Percentiles rank a stretch among this genome's conserved stretches.
These are phyloP conservation scores for Aspergillus vadensis DNA, from an alignment of 2,329 filamentous ascomycete species.

Conservation along the genomic window DNA sequence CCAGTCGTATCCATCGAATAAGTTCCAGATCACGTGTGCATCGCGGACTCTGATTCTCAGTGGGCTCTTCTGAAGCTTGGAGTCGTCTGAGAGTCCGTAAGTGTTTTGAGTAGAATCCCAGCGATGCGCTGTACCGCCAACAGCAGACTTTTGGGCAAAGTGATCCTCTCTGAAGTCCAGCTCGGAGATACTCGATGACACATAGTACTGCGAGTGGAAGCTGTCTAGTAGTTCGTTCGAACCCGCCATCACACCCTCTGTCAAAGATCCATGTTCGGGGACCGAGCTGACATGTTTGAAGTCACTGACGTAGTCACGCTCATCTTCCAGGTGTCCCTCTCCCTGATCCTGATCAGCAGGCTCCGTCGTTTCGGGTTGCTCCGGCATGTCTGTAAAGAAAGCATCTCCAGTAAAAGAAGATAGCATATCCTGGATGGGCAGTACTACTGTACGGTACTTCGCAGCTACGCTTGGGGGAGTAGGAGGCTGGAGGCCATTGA, in stretches of 20 bases:
- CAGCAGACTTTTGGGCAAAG: conserved; percentile 65
- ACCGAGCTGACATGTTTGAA: conserved; percentile 53
- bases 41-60: conserved; percentile 78
- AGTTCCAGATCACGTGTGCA: conserved; percentile 93
- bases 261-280: conserved; percentile 29
- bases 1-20: conserved; percentile 99
- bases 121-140: conserved; percentile 69
- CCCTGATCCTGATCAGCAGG: conserved; percentile 44
- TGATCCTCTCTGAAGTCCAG: conserved; percentile 77
- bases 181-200: conserved; percentile 60
- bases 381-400: conserved; percentile 53
- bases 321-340: conserved; percentile 41
- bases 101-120: conserved; percentile 79
- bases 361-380: conserved; percentile 48
- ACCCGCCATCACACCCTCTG: conserved; percentile 36
- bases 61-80: conserved; percentile 66
- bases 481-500: conserved; percentile 80
- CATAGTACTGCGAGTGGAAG: conserved; percentile 56
- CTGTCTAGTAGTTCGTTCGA: conserved; percentile 50
- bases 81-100: conserved; percentile 67
- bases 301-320: conserved; percentile 57
- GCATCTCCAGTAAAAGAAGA: conserved; percentile 88
- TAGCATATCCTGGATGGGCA: conserved; percentile 84
- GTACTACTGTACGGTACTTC: conserved; percentile 83
- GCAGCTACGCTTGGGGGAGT: conserved; percentile 77